These are phyloP conservation scores for Xylariaceae sp. DNA, from an alignment of 2,329 filamentous ascomycete genomes.

Conservation along the genomic window DNA sequence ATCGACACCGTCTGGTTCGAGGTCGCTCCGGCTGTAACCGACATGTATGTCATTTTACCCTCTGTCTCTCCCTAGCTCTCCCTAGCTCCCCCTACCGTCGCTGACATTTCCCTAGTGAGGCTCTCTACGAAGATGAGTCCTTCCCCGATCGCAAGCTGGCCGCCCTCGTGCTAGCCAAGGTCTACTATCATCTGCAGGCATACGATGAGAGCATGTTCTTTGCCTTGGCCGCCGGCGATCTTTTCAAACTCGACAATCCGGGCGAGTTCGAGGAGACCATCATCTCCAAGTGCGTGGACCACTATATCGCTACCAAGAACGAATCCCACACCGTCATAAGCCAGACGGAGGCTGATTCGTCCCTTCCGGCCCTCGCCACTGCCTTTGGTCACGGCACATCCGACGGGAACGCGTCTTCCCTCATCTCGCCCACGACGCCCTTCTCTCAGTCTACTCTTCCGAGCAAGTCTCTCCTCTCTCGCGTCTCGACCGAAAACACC, in stretches of 20 bases:
- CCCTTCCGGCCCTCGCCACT: conserved; percentile 67
- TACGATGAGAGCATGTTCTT: conserved; percentile 99
- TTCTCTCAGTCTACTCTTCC: conserved; percentile 92
- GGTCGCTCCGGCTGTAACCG: conserved; percentile 82
- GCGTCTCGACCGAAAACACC: conserved; percentile 62
- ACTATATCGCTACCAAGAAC: conserved; percentile 76
- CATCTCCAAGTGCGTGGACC: conserved; percentile 96
- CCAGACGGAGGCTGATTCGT: conserved; percentile 29
- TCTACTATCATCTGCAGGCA: conserved; percentile 97
- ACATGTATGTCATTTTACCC: conserved; percentile 61
- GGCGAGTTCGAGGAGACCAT: conserved; percentile 99
- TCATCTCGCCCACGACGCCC: conserved; percentile 85
- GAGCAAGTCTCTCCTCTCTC: conserved; percentile 90
- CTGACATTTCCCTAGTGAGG: conserved; percentile 60
- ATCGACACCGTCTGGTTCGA: conserved; percentile 98
- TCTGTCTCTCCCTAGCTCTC: neutral
- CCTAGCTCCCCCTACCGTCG: conserved; percentile 10
- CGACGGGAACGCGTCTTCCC: conserved; percentile 61
- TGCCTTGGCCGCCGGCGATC: conserved; percentile 86
- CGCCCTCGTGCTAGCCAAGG: conserved; percentile 90
- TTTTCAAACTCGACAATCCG: conserved; percentile 85
- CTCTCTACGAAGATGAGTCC: conserved; percentile 90
- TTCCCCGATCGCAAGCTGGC: conserved; percentile 93
- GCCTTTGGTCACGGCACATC: conserved; percentile 63
- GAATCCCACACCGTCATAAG: conserved; percentile 44